Evolutionary conservation across 768 basidiomycete species (phyloP).

Genomic region (Russula compacta): DNA sequence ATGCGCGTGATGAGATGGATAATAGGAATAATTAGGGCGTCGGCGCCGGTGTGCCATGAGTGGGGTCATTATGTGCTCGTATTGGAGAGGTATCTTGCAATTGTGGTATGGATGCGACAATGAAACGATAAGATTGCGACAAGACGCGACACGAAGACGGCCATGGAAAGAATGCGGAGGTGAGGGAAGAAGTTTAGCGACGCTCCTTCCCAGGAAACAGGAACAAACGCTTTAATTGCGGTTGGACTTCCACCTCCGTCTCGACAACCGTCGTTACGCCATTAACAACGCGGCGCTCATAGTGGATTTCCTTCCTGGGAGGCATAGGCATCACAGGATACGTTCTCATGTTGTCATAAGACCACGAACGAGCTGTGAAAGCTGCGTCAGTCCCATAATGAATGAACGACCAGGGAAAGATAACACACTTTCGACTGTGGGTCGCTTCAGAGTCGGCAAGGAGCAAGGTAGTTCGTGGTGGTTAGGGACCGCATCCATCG

Average conservation of each 20-base stretch:
- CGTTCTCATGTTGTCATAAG: constrained; percentile 62
- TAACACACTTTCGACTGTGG: constrained; percentile 45
- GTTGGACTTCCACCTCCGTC: constrained; percentile 44
- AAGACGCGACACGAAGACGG: background rate
- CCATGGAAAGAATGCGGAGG: constrained; percentile 3
- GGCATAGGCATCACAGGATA: constrained; percentile 49
- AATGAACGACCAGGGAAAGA: background rate
- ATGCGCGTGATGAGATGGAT: constrained; percentile 19
- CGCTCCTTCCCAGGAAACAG: constrained; percentile 45
- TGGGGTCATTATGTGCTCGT: constrained; percentile 17
- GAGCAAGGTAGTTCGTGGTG: constrained; percentile 20
- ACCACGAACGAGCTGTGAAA: constrained; percentile 56
- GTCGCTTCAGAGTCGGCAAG: constrained; percentile 30
- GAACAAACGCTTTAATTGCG: constrained; percentile 57
- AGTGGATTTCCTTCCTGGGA: constrained; percentile 40
- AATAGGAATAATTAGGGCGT: constrained; percentile 20
- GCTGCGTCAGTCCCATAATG: constrained; percentile 12
- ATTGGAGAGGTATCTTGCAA: constrained; percentile 19
- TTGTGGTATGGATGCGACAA: constrained; percentile 17
- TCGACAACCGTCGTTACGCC: constrained; percentile 46
- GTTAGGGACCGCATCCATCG: constrained; percentile 23
- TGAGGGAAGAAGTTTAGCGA: background rate
- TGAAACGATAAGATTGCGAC: constrained; percentile 8
- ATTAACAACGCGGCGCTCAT: constrained; percentile 40
- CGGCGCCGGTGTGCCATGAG: constrained; percentile 15